Evolutionary conservation across 1,284 basidiomycete genomes (phyloP), one percentile per base, ranked within the genome.

Genomic region (Psilocybe mexicana): DNA sequence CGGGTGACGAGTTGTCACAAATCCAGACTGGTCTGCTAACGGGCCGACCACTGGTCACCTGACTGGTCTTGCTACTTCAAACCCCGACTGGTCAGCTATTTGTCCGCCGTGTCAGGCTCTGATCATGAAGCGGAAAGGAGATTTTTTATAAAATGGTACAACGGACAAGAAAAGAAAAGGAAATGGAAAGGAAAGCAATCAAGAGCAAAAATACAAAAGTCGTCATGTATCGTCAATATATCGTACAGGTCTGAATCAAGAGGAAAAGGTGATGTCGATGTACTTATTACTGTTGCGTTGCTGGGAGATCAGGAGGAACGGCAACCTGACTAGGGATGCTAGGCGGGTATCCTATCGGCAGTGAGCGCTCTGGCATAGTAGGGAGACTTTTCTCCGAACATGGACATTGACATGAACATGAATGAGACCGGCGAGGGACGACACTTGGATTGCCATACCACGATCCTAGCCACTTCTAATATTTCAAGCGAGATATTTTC

Each of bases 321-420:
- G 18, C 24, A 42, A 6, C n/a, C 24, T 43, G 23, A 18, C 24
- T 52, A 18, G 18, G 18, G 25, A 49, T 26, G n/a, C 40, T 18
- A 5, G 58, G 58, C 23, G 58, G 58, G 44, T 59, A 59, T 36
- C 47, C 43, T 40, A 55, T 55, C n/a, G 58, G 58, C 6, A 55
- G 11, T 6, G 42, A 49, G 6, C 54, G 54, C 24, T 49, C 58
- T 7, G 53, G 54, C 5, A 18, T 52, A 7, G 24, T 26, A 10
- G 53, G 44, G 6, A 44, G 11, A 36, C 23, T 18, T 33, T 11
- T 11, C 10, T 25, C 6, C 12, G 5, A 43, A 46, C 43, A 46
- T 4, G 28, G 14, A 26, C 33, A 23, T 18, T 18, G 18, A 18
- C 18, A 18, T 18, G 18, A 18, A 18, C 18, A 18, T 18, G 18